These are phyloP conservation scores for Gossypium mustelinum DNA, from an alignment of 345 rosid genomes.

Conservation along the genomic window DNA sequence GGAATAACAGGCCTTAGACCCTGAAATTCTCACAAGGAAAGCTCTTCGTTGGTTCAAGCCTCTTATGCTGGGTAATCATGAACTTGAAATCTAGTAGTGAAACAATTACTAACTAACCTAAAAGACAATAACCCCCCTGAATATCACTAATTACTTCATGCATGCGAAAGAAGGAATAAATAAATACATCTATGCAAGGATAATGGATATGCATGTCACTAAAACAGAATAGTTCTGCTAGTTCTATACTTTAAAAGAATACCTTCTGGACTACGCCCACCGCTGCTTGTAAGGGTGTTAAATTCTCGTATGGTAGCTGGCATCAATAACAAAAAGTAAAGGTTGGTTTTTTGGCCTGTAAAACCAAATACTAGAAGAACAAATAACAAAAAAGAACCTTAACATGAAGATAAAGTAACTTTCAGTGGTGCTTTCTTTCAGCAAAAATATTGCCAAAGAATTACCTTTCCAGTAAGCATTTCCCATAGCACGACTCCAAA, in stretches of 20 bases:
- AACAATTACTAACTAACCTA: not conserved
- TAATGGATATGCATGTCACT: not conserved
- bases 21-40: slow-evolving; percentile 30
- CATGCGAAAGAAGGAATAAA: not conserved
- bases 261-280: slow-evolving; percentile 70
- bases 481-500: slow-evolving; percentile 65
- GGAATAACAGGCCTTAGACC: slow-evolving; percentile 62
- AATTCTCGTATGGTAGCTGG: slow-evolving; percentile 58
- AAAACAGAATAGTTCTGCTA: not conserved
- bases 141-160: not conserved
- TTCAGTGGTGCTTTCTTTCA: not conserved
- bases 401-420: not conserved
- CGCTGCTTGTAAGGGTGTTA: slow-evolving; percentile 64
- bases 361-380: not conserved
- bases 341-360: not conserved
- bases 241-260: slow-evolving; percentile 9
- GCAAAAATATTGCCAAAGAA: not conserved
- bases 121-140: not conserved
- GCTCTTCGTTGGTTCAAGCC: not conserved
- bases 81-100: not conserved
- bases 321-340: slow-evolving; percentile 15
- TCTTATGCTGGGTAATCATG: not conserved
- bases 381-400: not conserved
- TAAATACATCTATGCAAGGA: not conserved
- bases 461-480: slow-evolving; percentile 63